Conservation (phyloP, 768 basidiomycete genomes). For the Pleurotus pulmonarius region DNA sequence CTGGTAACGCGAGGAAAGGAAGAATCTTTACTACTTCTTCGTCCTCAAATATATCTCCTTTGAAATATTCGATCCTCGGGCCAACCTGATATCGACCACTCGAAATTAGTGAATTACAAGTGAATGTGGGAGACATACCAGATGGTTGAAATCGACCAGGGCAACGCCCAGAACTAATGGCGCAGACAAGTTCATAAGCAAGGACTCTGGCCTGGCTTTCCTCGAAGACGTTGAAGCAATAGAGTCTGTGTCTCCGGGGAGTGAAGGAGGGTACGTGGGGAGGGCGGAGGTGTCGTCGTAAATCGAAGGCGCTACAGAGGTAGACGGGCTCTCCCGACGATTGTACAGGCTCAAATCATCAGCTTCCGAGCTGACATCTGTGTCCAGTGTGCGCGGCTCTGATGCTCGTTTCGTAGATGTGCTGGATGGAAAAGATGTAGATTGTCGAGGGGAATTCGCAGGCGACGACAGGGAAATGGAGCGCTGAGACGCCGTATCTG, state of each 20-base stretch:
- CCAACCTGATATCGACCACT: constrained; percentile 61
- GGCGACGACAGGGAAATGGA: constrained; percentile 76
- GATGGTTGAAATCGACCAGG: constrained; percentile 92
- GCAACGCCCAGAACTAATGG: constrained; percentile 82
- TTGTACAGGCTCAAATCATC: constrained; percentile 53
- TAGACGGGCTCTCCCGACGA: constrained; percentile 45
- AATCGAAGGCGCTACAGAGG: constrained; percentile 48
- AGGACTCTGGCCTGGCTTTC: constrained; percentile 78
- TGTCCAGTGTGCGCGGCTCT: constrained; percentile 44
- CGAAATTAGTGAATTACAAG: constrained; percentile 11
- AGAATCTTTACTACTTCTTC: constrained; percentile 82
- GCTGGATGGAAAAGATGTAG: constrained; percentile 14
- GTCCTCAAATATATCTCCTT: constrained; percentile 78
- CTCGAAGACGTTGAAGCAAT: constrained; percentile 54
- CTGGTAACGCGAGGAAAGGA: constrained; percentile 94
- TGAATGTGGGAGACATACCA: constrained; percentile 45
- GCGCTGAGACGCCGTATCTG: constrained; percentile 75
- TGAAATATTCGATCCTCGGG: constrained; percentile 82
- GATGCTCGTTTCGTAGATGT: constrained; percentile 38
- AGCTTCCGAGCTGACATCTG: constrained; percentile 49
- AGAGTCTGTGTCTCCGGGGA: constrained; percentile 48
- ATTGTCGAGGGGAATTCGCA: constrained; percentile 46
- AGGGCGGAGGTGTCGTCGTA: constrained; percentile 35
- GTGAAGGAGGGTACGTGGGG: constrained; percentile 60
- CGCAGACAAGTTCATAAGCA: constrained; percentile 59